A percentile compares a stretch with the other conserved stretches of the same genome.
Conservation (phyloP, 1,284 basidiomycete genomes). For the Meripilus lineatus region DNA sequence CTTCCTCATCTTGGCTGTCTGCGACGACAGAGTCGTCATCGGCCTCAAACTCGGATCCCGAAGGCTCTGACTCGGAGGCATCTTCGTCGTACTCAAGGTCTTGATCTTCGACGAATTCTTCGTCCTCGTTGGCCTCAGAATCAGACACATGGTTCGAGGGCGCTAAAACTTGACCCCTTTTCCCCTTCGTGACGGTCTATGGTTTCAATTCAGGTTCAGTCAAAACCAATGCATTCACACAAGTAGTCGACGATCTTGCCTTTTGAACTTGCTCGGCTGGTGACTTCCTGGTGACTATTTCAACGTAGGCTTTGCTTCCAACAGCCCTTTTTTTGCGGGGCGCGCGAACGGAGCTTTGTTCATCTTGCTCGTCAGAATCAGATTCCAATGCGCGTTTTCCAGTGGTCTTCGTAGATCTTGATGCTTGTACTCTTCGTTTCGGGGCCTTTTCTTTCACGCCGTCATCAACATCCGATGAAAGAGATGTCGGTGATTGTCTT, state of each 20-base stretch:
- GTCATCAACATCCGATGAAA: constrained; percentile 30
- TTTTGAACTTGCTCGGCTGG: not conserved
- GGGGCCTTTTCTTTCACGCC: constrained; percentile 14
- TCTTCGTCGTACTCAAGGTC: constrained; percentile 42
- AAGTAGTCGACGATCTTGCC: not conserved
- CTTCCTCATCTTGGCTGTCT: constrained; percentile 17
- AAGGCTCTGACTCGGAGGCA: constrained; percentile 54
- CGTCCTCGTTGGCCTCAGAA: constrained; percentile 23
- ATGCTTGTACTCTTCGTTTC: constrained; percentile 2
- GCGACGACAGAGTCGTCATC: constrained; percentile 28
- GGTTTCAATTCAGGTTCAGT: not conserved
- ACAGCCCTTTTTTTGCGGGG: constrained; percentile 1
- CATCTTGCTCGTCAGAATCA: constrained; percentile 12
- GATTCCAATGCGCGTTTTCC: constrained; percentile 29
- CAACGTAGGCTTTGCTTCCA: not conserved
- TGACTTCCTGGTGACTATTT: not conserved
- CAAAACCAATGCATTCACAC: not conserved
- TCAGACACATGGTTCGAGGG: constrained; percentile 21
- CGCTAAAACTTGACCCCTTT: constrained; percentile 34
- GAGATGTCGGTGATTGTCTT: constrained; percentile 35
- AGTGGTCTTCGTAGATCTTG: not conserved
- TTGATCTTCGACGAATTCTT: constrained; percentile 35
- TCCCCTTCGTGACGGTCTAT: not conserved
- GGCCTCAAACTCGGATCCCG: constrained; percentile 54
- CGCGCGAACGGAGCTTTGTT: not conserved